phyloP scores from a whole-genome alignment of 164 flowering plant species.

The Magnolia sinica region DNA sequence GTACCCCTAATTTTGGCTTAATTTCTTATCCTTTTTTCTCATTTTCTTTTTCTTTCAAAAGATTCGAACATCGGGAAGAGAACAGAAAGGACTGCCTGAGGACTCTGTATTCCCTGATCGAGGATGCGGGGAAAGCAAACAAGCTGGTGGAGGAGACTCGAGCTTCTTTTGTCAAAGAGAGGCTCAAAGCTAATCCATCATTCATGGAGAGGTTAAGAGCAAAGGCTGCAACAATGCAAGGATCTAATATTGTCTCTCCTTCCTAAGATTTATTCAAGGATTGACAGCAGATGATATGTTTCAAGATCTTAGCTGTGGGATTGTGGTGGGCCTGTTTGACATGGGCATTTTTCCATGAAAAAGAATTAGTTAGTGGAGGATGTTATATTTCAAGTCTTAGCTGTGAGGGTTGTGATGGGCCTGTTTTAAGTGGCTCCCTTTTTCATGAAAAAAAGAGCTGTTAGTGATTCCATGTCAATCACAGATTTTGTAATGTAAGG shows the following conservation, averaged over 20 bases:
- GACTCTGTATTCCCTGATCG: constrained; percentile 68
- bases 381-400: background rate
- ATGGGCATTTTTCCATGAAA: background rate
- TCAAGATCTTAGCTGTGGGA: constrained; percentile 3
- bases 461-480: background rate
- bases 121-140: constrained; percentile 85
- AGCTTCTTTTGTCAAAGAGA: constrained; percentile 59
- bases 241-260: constrained; percentile 13
- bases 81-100: constrained; percentile 94
- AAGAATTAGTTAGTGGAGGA: background rate
- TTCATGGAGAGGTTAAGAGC: constrained; percentile 82
- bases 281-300: background rate
- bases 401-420: background rate
- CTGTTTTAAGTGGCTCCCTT: background rate
- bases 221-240: constrained; percentile 38
- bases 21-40: too few species aligned
- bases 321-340: background rate
- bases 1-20: too few species aligned
- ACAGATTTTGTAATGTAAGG: background rate
- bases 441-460: background rate
- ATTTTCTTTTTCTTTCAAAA: constrained; percentile 14
- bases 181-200: constrained; percentile 70
- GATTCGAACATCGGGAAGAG: constrained; percentile 96
- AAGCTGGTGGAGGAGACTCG: constrained; percentile 71
- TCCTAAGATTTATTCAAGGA: background rate